These are phyloP conservation scores for Boletus speciosus DNA, from an alignment of 768 basidiomycete species.

Conservation along the genomic window DNA sequence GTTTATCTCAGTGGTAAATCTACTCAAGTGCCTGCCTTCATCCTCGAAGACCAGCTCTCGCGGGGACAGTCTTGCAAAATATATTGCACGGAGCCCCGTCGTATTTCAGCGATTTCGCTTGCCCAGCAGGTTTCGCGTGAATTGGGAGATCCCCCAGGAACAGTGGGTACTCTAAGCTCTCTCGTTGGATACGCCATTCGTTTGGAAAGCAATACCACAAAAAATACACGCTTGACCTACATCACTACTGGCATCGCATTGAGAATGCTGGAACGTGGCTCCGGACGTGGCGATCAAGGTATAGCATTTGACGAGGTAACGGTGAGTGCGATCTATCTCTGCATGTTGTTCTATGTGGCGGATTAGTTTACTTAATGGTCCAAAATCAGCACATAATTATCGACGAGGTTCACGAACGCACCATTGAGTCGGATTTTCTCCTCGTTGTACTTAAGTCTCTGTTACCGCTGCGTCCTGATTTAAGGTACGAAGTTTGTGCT, in stretches of 20 bases:
- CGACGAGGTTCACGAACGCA: constrained; percentile 97
- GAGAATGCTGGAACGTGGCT: constrained; percentile 91
- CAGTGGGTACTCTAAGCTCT: constrained; percentile 72
- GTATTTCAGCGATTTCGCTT: constrained; percentile 94
- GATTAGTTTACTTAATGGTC: neutral
- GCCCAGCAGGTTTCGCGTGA: constrained; percentile 92
- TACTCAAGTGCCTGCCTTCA: constrained; percentile 91
- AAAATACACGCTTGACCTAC: constrained; percentile 75
- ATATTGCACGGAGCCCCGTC: constrained; percentile 91
- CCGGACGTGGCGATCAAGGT: constrained; percentile 64
- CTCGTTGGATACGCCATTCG: constrained; percentile 94
- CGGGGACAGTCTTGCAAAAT: constrained; percentile 84
- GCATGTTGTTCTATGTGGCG: neutral
- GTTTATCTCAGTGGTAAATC: constrained; percentile 76
- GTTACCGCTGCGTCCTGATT: constrained; percentile 66
- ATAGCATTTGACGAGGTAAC: constrained; percentile 92
- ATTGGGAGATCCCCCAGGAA: constrained; percentile 78
- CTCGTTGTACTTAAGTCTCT: constrained; percentile 89
- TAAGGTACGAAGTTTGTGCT: constrained; percentile 58
- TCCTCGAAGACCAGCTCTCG: constrained; percentile 85
- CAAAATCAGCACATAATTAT: constrained; percentile 80
- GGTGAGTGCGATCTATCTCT: constrained; percentile 41
- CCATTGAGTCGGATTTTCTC: constrained; percentile 96
- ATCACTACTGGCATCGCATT: constrained; percentile 95
- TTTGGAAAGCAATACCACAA: constrained; percentile 80